Percentiles rank a stretch among this genome's conserved stretches.
Conservation (phyloP, 306 rosid species). For the Astragalus membranaceus region DNA sequence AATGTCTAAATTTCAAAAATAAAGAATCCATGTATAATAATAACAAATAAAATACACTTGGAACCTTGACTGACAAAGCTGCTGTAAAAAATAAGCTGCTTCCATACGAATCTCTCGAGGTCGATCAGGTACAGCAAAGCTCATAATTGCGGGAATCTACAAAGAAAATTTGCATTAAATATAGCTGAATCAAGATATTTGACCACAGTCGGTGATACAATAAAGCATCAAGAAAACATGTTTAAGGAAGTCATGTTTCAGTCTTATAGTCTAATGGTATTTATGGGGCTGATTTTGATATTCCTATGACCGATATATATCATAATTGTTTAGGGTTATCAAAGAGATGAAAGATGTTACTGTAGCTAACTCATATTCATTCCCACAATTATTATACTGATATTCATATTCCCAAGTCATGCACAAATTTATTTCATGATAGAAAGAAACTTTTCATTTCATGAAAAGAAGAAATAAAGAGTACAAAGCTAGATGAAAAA, state of each 20-base stretch:
- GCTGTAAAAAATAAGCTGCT: constrained; percentile 89
- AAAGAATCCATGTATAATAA: not conserved
- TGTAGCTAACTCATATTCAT: not conserved
- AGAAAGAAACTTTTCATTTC: not conserved
- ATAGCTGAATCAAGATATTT: constrained; percentile 19
- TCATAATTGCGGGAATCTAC: constrained; percentile 87
- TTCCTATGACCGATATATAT: not conserved
- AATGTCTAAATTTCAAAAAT: not conserved
- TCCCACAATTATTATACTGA: not conserved
- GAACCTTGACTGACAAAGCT: constrained; percentile 98
- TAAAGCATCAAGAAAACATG: constrained; percentile 11
- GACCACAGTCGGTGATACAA: not conserved
- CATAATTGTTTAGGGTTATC: not conserved
- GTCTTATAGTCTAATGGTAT: not conserved
- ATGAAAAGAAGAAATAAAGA: not conserved
- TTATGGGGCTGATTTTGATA: not conserved
- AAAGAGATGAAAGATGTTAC: not conserved
- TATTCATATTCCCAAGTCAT: not conserved
- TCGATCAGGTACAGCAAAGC: constrained; percentile 88
- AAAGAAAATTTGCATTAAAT: constrained; percentile 27
- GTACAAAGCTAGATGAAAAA: not conserved
- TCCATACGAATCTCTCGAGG: constrained; percentile 98
- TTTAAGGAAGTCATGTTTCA: not conserved
- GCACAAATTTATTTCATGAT: not conserved
- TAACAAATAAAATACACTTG: constrained; percentile 13